A percentile compares a stretch with the other conserved stretches of the same genome.
Evolutionary conservation across 1,139 yeast genomes (phyloP).

Genomic region (Pichia sp.): DNA sequence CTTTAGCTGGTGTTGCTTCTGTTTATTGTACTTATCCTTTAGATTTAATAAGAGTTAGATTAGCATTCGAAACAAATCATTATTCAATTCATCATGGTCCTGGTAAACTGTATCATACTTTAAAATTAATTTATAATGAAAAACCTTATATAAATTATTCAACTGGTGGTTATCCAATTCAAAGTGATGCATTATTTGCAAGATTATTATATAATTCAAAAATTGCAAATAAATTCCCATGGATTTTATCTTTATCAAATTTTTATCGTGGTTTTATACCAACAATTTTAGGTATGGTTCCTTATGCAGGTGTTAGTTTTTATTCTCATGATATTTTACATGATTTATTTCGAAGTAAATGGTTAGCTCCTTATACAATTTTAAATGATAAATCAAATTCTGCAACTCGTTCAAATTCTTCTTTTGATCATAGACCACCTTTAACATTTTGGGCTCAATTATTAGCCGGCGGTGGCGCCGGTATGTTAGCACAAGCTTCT

Average conservation of each 20-base stretch:
- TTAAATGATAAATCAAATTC: slow-evolving; percentile 17
- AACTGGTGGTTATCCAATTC: slow-evolving; percentile 22
- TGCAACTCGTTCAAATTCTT: slow-evolving; percentile 22
- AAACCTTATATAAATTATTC: slow-evolving; percentile 36
- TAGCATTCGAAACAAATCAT: slow-evolving; percentile 75
- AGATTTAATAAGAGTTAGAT: slow-evolving; percentile 80
- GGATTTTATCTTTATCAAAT: slow-evolving; percentile 47
- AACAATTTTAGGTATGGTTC: slow-evolving; percentile 91
- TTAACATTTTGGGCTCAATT: slow-evolving; percentile 87
- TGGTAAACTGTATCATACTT: slow-evolving; percentile 53
- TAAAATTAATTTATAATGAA: slow-evolving; percentile 54
- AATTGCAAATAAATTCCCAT: slow-evolving; percentile 24
- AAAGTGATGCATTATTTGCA: slow-evolving; percentile 29
- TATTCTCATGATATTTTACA: slow-evolving; percentile 89
- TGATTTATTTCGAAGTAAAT: slow-evolving; percentile 65
- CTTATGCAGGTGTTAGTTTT: slow-evolving; percentile 96
- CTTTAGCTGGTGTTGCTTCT: slow-evolving; percentile 78
- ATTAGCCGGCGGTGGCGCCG: slow-evolving; percentile 91
- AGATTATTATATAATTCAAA: slow-evolving; percentile 33
- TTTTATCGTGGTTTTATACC: slow-evolving; percentile 94
- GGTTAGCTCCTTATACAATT: slow-evolving; percentile 54
- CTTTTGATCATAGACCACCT: slow-evolving; percentile 56
- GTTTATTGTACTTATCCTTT: slow-evolving; percentile 90
- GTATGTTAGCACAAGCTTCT: slow-evolving; percentile 91
- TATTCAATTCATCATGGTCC: slow-evolving; percentile 29